Evolutionary conservation across 345 rosid genomes (phyloP).

Genomic region (Melastoma malabathricum): DNA sequence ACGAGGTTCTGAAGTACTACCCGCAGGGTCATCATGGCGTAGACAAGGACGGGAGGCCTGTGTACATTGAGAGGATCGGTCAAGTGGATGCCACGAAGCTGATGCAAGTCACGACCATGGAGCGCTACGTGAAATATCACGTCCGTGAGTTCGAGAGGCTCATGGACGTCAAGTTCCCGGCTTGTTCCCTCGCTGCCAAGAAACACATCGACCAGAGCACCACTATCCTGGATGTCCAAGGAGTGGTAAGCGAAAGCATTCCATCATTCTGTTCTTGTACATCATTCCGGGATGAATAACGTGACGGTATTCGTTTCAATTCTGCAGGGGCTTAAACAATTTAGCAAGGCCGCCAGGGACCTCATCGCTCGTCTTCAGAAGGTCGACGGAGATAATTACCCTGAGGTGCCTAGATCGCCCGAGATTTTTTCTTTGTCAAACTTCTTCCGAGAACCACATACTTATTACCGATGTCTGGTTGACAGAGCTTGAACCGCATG

Average conservation of each 20-base stretch:
- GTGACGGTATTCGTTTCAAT: not conserved
- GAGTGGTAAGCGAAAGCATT: slow-evolving; percentile 58
- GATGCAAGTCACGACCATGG: slow-evolving; percentile 88
- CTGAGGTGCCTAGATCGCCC: slow-evolving; percentile 46
- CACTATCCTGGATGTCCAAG: slow-evolving; percentile 91
- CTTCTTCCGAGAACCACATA: not conserved
- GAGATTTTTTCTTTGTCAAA: not conserved
- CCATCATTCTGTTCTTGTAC: too few species aligned
- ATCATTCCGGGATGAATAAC: not conserved
- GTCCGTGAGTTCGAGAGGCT: slow-evolving; percentile 88
- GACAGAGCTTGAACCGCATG: slow-evolving; percentile 88
- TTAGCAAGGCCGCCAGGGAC: slow-evolving; percentile 88
- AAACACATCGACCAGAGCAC: slow-evolving; percentile 91
- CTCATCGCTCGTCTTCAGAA: slow-evolving; percentile 69
- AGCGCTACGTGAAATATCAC: slow-evolving; percentile 82
- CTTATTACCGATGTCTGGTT: not conserved
- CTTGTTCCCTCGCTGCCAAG: slow-evolving; percentile 82
- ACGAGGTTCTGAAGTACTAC: slow-evolving; percentile 55
- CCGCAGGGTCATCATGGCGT: slow-evolving; percentile 97
- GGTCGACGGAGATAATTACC: slow-evolving; percentile 88
- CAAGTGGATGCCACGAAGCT: slow-evolving; percentile 73
- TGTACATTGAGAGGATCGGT: slow-evolving; percentile 83
- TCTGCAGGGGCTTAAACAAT: slow-evolving; percentile 72
- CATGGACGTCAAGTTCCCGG: slow-evolving; percentile 64
- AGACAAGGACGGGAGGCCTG: slow-evolving; percentile 88